Conservation (phyloP, 495 filamentous ascomycete genomes). For the Hypoxylon crocopeplum region DNA sequence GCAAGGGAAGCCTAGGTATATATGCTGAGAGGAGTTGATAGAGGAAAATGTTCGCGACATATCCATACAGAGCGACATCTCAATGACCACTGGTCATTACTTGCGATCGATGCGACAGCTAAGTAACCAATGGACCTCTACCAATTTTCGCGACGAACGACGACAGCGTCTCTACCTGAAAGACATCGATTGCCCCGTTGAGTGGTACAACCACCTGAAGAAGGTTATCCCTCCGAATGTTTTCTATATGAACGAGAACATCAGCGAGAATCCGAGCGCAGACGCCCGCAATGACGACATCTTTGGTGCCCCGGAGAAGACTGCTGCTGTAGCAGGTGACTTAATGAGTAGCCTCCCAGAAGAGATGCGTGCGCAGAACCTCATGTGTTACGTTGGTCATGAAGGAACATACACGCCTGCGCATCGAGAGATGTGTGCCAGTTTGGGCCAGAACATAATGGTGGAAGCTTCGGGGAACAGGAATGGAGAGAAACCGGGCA, state of each 20-base stretch:
- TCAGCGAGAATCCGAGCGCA: constrained; percentile 52
- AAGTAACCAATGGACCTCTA: constrained; percentile 71
- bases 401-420: constrained; percentile 97
- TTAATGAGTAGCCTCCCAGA: constrained; percentile 91
- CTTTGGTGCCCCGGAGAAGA: constrained; percentile 54
- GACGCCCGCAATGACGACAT: constrained; percentile 46
- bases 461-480: constrained; percentile 81
- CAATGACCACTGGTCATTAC: constrained; percentile 87
- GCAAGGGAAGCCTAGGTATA: background rate
- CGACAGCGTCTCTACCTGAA: constrained; percentile 91
- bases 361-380: constrained; percentile 87
- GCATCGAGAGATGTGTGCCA: constrained; percentile 97
- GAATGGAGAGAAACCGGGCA: constrained; percentile 76
- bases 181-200: constrained; percentile 88
- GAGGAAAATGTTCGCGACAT: constrained; percentile 78
- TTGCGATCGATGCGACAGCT: constrained; percentile 80
- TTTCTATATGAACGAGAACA: constrained; percentile 86
- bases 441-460: constrained; percentile 96
- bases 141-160: constrained; percentile 70
- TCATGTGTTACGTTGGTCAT: constrained; percentile 98
- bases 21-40: constrained; percentile 31
- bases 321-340: constrained; percentile 69
- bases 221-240: constrained; percentile 76
- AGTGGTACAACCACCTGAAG: constrained; percentile 81
- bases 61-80: constrained; percentile 67